Evolutionary conservation across 2,329 filamentous ascomycete genomes (phyloP).

Genomic region (Colletotrichum sp.): DNA sequence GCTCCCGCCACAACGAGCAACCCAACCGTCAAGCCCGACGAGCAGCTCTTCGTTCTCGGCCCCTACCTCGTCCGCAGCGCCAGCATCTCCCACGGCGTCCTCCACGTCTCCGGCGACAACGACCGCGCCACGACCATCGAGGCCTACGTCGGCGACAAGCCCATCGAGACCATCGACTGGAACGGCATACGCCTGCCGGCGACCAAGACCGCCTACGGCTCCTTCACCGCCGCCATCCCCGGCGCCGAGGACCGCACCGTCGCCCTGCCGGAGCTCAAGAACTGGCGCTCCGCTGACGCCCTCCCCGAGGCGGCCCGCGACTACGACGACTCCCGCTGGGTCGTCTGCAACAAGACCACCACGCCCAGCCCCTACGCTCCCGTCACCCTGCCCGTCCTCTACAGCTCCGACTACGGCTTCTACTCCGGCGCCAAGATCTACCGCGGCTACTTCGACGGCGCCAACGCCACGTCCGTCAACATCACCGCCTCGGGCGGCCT

Average conservation of each 20-base stretch:
- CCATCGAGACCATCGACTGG: constrained; percentile 71
- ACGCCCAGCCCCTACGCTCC: constrained; percentile 64
- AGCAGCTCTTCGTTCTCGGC: constrained; percentile 65
- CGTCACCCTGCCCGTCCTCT: constrained; percentile 69
- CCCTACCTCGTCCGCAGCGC: constrained; percentile 70
- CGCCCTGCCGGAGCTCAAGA: constrained; percentile 58
- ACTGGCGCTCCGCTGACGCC: constrained; percentile 74
- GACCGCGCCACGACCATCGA: constrained; percentile 71
- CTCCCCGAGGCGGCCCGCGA: constrained; percentile 69
- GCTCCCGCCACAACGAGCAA: constrained; percentile 51
- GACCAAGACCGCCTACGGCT: constrained; percentile 41
- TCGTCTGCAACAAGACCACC: constrained; percentile 57
- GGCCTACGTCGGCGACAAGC: constrained; percentile 34
- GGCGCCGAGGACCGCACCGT: constrained; percentile 41
- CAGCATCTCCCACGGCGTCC: constrained; percentile 53
- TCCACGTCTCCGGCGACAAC: constrained; percentile 73
- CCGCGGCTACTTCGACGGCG: constrained; percentile 71
- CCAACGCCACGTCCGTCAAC: constrained; percentile 63
- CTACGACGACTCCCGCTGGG: constrained; percentile 76
- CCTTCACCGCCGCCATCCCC: constrained; percentile 58
- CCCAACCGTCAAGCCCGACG: constrained; percentile 38
- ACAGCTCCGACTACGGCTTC: constrained; percentile 77
- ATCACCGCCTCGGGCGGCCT: constrained; percentile 69
- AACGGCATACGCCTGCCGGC: constrained; percentile 45
- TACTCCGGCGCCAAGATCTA: constrained; percentile 72